Evolutionary conservation across 176 grass and related monocot genomes (phyloP), one percentile per base, ranked within the genome.

Genomic region (Pontederia paniculata): DNA sequence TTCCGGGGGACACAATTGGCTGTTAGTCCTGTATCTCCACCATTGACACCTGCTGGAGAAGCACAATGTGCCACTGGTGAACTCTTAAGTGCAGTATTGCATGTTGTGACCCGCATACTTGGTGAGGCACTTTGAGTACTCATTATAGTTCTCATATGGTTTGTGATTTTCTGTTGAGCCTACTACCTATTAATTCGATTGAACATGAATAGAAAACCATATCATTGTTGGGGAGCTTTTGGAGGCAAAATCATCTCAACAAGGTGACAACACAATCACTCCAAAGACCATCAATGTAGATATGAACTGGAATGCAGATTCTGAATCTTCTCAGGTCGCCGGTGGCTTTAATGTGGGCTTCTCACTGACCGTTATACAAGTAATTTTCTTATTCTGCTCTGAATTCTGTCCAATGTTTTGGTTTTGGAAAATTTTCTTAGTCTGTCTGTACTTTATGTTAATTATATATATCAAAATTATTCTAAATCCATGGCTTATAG

Each of bases 331-430:
- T 62, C 86, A 90, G 87, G 28, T 37, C 28, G 90, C 86, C 77
- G 93, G 93, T 60, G 86, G 93, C 54, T 97, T 90, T 64, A 88
- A 51, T 75, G 72, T 97, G 65, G 86, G 80, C 45, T 91, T 97
- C 53, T 89, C 93, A 45, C 69, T 97, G 9, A 87, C 93, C 54
- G 80, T 97, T 14, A 80, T 91, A 72, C 86, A 97, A 76, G 93
- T 97, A 88, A 57, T 43, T 54, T 23, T 46, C 61, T 44, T 44
- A 79, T n/a, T 16, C 12, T 50, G 14, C 45, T 48, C 47, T 15
- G 21, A n/a, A n/a, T 28, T 47, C 57, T 17, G 8, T 25, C 13
- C 25, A 20, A 0, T 9, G 5, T 47, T 31, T 72, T 77, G 59
- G 11, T 55, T 67, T 19, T 43, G 22, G 42, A 45, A 50, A 57